These are phyloP conservation scores for Thelephora aurantiotincta DNA, from an alignment of 768 basidiomycete species.

Conservation along the genomic window DNA sequence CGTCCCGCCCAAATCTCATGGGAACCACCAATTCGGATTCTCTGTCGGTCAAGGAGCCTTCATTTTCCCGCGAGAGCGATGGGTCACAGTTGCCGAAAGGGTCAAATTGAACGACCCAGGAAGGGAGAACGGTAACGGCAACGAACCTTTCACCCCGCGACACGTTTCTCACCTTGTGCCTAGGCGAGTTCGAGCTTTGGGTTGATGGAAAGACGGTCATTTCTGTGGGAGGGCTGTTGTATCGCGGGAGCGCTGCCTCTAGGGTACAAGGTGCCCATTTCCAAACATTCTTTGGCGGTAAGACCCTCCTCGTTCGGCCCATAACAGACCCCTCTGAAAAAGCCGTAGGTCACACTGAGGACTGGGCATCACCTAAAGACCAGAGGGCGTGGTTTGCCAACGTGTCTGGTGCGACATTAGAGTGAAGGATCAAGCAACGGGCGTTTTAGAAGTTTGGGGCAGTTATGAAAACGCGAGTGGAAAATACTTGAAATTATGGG, in stretches of 20 bases:
- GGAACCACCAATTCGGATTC: constrained; percentile 46
- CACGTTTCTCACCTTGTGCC: background rate
- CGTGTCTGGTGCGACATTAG: constrained; percentile 29
- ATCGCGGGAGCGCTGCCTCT: constrained; percentile 26
- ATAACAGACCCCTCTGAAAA: background rate
- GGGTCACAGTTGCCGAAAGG: constrained; percentile 53
- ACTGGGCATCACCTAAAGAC: constrained; percentile 51
- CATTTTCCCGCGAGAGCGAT: constrained; percentile 32
- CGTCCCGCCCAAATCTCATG: constrained; percentile 33
- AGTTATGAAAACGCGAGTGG: too few relatives aligned
- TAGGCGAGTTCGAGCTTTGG: constrained; percentile 55
- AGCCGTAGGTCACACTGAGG: constrained; percentile 29
- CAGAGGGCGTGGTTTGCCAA: constrained; percentile 48
- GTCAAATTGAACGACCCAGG: constrained; percentile 56
- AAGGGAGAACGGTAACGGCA: constrained; percentile 43
- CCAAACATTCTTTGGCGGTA: constrained; percentile 71
- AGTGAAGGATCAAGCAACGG: background rate
- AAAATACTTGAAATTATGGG: too few relatives aligned
- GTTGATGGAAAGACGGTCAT: constrained; percentile 49
- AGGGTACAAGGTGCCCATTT: constrained; percentile 58
- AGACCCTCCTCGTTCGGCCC: constrained; percentile 5
- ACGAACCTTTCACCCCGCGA: constrained; percentile 10
- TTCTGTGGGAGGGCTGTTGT: constrained; percentile 27
- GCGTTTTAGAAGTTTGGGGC: too few relatives aligned
- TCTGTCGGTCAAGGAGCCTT: constrained; percentile 58